Evolutionary conservation across 441 rosid genomes (phyloP).

Genomic region (Biscutella laevigata): DNA sequence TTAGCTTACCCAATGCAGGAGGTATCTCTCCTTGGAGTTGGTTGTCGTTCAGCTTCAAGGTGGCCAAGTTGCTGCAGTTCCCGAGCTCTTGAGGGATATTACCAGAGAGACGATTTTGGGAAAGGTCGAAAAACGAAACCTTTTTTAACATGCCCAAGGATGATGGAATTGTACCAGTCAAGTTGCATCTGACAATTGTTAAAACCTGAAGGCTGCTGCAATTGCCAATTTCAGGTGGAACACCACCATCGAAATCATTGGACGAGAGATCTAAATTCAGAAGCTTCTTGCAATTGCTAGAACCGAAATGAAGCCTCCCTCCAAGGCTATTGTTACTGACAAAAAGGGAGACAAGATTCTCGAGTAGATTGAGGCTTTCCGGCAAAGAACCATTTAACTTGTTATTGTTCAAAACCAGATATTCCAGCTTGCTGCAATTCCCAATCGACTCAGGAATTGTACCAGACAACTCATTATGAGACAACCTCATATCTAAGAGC

Average conservation of each 20-base stretch:
- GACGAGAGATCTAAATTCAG: conserved; percentile 38
- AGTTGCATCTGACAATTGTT: conserved; percentile 30
- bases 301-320: conserved; percentile 46
- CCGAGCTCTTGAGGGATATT: conserved; percentile 59
- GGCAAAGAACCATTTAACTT: conserved; percentile 51
- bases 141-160: conserved; percentile 42
- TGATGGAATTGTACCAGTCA: conserved; percentile 57
- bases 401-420: conserved; percentile 37
- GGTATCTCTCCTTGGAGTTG: conserved; percentile 67
- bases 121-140: conserved; percentile 38
- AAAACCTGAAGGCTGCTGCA: conserved; percentile 41
- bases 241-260: conserved; percentile 43
- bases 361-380: conserved; percentile 38
- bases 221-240: conserved; percentile 54
- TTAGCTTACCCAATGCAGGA: conserved; percentile 39
- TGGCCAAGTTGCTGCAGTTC: conserved; percentile 48
- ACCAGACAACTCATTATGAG: conserved; percentile 44
- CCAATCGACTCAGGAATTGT: conserved; percentile 52
- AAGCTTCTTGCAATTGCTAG: conserved; percentile 39
- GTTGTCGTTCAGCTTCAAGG: conserved; percentile 35
- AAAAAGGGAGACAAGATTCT: conserved; percentile 33
- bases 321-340: conserved; percentile 38
- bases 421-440: conserved; percentile 37
- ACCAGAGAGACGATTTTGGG: conserved; percentile 52
- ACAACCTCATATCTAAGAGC: conserved; percentile 25